Base-by-base conservation (phyloP, 163 green algal genomes). In the Trebouxiophyceae sp. region DNA sequence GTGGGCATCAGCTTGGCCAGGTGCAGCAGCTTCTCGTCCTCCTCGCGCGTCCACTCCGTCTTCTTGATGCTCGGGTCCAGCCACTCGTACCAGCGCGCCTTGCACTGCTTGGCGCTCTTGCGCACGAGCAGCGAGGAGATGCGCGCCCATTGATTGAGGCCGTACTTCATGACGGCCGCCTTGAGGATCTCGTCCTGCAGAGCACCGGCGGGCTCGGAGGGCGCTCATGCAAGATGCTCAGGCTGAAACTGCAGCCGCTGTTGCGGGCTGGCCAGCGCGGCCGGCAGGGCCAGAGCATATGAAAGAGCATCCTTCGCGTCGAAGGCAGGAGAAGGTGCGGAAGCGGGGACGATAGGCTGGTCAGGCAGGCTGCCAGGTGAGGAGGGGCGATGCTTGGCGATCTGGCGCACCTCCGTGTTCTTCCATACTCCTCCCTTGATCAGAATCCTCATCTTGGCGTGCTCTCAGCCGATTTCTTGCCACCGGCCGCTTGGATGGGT, bases 111-210 rank as follows among this genome's bases (percentile, higher is more conserved):
- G 30, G 95, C 90, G 4, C 85, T 95, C 81, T 99, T 99, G 34
- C 95, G 87, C 6, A 96, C 89, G 7, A 99, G 82, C 62, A 99
- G 84, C 5, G 95, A 99, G 0, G 89, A 96, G 64, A 99, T 97
- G 44, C 95, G 87, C 8, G 91, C 80, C 93, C 93, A 98, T 75
- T 98, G 92, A 74, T 98, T 97, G 7, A 97, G 89, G 22, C 92
- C 93, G 84, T 98, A 98, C 72, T 99, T 99, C 95, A 99, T 99
- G 5, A 99, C 95, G 30, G 95, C 95, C n/a, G 95, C 95, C 77
- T 99, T 99, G 45, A 99, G 86, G 63, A 99, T 99, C 68, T 99
- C 95, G 91, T 99, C 95, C 87, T 99, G 83, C 54, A 60, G 19
- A 34, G 2, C 12, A 55, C 19, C 32, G 31, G 30, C 44, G 29